Base-by-base conservation (phyloP, 768 basidiomycete species). In the Pleurotus platypus region DNA sequence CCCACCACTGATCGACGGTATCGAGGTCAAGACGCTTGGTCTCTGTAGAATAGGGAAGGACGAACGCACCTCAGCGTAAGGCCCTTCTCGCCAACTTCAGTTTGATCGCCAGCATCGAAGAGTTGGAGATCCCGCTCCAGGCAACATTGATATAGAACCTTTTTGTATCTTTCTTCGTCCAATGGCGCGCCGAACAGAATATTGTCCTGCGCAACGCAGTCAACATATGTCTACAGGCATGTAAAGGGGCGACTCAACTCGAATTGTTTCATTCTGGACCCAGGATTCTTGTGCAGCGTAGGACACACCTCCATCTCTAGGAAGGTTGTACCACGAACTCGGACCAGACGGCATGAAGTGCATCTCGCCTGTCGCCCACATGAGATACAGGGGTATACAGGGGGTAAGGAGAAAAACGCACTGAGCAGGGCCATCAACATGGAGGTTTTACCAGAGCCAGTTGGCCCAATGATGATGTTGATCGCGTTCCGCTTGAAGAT, bases 271-370 rank as follows among this genome's bases (percentile, higher is more conserved):
- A 60, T 90, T 92, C 66, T 86, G 82, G 1, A 92, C 85, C 90
- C 90, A 94, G 2, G 87, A 84, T 66, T 92, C 90, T 67, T 94
- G 91, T 4, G 87, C 87, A 4, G 87, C 87, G 65, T 89, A 92
- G 1, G 89, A 84, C 40, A 94, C 78, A 3, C 90, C 90, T 0
- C 77, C 78, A 4, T 72, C 73, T 2, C 89, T 75, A 24, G 91
- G 90, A 5, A 92, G 78, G 59, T 81, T 83, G 68, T 79, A 89
- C 79, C 82, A 87, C 0, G 87, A 83, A 43, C 80, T 78, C 2
- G 79, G 73, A 5, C 70, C 66, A 8, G 72, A 71, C 2, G 78
- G 79, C 9, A 78, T 67, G 62, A 83, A 84, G 65, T 88, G 84
- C 83, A 89, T 82, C 68, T 89, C 86, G 37, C 85, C 78, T 77